Evolutionary conservation across 176 grass and related monocot species (phyloP).

Genomic region (Dendrocalamus sinicus): DNA sequence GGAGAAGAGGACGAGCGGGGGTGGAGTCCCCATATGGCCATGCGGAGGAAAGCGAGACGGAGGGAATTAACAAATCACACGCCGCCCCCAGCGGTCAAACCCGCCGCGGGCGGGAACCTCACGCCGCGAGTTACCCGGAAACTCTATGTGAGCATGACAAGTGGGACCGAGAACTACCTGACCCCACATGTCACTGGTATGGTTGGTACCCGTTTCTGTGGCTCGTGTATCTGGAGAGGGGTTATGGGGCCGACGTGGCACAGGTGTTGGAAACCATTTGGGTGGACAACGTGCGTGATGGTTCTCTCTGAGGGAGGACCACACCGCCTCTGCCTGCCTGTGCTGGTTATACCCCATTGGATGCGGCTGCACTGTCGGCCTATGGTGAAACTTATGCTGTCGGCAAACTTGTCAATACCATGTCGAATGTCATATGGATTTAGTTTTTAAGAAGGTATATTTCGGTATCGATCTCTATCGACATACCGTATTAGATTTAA

Average conservation of each 20-base stretch:
- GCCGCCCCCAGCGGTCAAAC: background rate
- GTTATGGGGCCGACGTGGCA: constrained; percentile 28
- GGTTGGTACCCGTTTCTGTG: rapidly evolving
- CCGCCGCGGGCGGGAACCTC: background rate
- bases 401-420: too few species aligned
- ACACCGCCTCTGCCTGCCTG: too few species aligned
- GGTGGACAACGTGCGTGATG: background rate
- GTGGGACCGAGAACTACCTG: rapidly evolving
- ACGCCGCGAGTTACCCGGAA: background rate
- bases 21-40: constrained; percentile 39
- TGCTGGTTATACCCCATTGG: too few species aligned
- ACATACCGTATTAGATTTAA: too few species aligned
- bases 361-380: too few species aligned
- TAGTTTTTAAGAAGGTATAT: too few species aligned
- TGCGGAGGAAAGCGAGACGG: constrained; percentile 33
- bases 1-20: background rate
- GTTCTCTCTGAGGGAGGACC: background rate
- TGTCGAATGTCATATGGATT: too few species aligned
- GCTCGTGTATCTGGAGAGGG: too few species aligned
- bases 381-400: background rate
- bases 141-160: background rate
- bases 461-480: rapidly evolving
- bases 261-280: background rate
- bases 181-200: background rate
- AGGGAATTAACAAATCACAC: constrained; percentile 1